These are phyloP conservation scores for Saccharomycopsis malanga DNA, from an alignment of 805 yeast species.

Conservation along the genomic window DNA sequence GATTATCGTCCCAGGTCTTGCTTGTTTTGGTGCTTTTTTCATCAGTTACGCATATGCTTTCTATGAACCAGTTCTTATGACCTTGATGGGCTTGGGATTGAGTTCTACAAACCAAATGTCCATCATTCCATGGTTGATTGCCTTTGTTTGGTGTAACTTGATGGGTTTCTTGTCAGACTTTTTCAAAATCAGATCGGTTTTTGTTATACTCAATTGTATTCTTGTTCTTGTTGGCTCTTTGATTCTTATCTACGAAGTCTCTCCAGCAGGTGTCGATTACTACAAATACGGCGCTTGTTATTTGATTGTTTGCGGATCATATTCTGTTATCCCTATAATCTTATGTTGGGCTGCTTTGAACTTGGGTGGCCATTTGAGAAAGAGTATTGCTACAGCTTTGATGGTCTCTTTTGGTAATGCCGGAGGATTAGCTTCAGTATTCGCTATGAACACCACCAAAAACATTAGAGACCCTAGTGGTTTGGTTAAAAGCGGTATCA, in stretches of 20 bases:
- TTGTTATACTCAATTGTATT: constrained; percentile 24
- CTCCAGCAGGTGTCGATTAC: constrained; percentile 32
- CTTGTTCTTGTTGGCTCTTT: constrained; percentile 42
- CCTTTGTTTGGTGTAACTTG: constrained; percentile 49
- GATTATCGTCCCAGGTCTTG: constrained; percentile 49
- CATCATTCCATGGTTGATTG: constrained; percentile 63
- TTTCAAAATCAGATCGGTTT: constrained; percentile 29
- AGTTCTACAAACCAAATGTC: constrained; percentile 59
- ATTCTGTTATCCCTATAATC: constrained; percentile 57
- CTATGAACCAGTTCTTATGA: constrained; percentile 62
- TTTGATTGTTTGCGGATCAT: constrained; percentile 50
- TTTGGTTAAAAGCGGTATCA: constrained; percentile 37
- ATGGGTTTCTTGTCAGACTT: constrained; percentile 47
- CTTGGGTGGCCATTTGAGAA: constrained; percentile 55
- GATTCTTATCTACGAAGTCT: constrained; percentile 34
- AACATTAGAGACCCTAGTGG: constrained; percentile 19
- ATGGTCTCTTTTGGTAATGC: constrained; percentile 61
- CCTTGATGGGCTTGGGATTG: constrained; percentile 50
- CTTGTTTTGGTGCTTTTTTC: constrained; percentile 57
- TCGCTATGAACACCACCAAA: constrained; percentile 21
- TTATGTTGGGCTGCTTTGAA: constrained; percentile 63
- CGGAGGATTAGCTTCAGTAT: constrained; percentile 51
- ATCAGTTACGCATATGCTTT: constrained; percentile 77
- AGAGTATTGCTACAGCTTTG: constrained; percentile 50
- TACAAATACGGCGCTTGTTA: constrained; percentile 57